Percentiles rank a stretch among this genome's conserved stretches.
Conservation (phyloP, 768 basidiomycete genomes). For the Udeniomyces megalosporus region DNA sequence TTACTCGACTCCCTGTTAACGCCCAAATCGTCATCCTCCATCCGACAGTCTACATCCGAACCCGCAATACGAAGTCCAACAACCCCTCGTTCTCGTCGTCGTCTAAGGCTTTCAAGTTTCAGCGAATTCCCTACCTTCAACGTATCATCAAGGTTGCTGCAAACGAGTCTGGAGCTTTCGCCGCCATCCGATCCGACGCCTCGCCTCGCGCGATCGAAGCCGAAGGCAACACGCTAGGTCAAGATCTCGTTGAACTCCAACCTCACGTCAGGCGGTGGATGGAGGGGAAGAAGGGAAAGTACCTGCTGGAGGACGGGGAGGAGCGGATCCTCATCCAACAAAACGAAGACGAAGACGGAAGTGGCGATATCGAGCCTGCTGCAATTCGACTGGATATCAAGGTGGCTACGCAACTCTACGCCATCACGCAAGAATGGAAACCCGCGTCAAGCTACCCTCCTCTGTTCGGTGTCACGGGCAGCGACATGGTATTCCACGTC, state of each 20-base stretch:
- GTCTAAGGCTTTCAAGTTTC: conserved; percentile 44
- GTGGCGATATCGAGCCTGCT: conserved; percentile 31
- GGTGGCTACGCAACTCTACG: conserved; percentile 22
- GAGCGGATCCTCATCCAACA: background rate
- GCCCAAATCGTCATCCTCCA: too few relatives aligned
- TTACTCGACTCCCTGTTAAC: too few relatives aligned
- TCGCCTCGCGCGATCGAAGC: conserved; percentile 41
- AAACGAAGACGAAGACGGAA: conserved; percentile 6
- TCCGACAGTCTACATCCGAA: conserved; percentile 67
- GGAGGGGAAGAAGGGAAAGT: conserved; percentile 12
- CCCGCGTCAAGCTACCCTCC: conserved; percentile 17
- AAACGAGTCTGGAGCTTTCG: conserved; percentile 54
- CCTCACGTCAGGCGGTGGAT: conserved; percentile 40
- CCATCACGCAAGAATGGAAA: conserved; percentile 23
- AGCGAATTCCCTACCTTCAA: conserved; percentile 62
- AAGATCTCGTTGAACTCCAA: conserved; percentile 49
- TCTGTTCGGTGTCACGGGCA: conserved; percentile 15
- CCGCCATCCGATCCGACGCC: conserved; percentile 62
- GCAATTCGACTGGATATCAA: conserved; percentile 26
- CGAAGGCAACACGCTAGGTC: conserved; percentile 41
- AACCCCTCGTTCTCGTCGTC: background rate
- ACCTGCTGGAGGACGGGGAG: conserved; percentile 3
- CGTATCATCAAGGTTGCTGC: conserved; percentile 70
- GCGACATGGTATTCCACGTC: conserved; percentile 18
- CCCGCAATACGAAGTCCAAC: conserved; percentile 36